phyloP scores from a whole-genome alignment of 805 yeast genomes.

The Nakazawaea holstii region DNA sequence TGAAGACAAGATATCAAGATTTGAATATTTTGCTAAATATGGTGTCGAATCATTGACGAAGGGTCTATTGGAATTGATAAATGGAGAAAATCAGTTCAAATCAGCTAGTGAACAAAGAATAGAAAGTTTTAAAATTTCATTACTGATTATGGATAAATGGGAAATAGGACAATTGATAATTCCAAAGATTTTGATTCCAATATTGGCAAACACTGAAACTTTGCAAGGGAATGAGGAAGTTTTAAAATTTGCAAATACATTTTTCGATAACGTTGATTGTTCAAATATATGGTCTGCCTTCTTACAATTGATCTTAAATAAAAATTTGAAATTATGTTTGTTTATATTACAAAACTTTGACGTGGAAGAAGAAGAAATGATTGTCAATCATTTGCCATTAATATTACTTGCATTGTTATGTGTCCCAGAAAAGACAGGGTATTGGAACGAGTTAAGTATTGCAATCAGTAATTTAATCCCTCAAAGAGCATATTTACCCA shows the following conservation, averaged over 20 bases:
- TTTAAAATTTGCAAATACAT: conserved; percentile 52
- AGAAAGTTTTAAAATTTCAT: conserved; percentile 57
- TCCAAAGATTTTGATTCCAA: conserved; percentile 64
- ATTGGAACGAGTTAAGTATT: conserved; percentile 36
- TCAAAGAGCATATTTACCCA: conserved; percentile 54
- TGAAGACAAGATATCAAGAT: conserved; percentile 23
- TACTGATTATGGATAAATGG: conserved; percentile 88
- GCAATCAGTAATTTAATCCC: conserved; percentile 53
- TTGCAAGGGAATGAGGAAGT: conserved; percentile 36
- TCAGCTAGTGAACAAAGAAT: conserved; percentile 29
- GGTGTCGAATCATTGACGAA: conserved; percentile 46
- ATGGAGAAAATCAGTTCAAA: conserved; percentile 21
- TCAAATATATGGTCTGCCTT: conserved; percentile 69
- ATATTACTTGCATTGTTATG: conserved; percentile 46
- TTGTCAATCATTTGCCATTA: conserved; percentile 69
- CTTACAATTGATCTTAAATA: conserved; percentile 34
- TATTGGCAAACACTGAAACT: conserved; percentile 43
- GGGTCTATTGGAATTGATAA: conserved; percentile 49
- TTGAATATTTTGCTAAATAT: conserved; percentile 53
- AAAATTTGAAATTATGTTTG: conserved; percentile 40
- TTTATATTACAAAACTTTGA: conserved; percentile 64
- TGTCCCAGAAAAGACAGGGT: conserved; percentile 11
- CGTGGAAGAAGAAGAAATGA: conserved; percentile 84
- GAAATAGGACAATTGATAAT: conserved; percentile 78
- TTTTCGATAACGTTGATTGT: conserved; percentile 87